Evolutionary conservation across 352 stramenopile species (phyloP).

Genomic region (Phytophthora pisi): DNA sequence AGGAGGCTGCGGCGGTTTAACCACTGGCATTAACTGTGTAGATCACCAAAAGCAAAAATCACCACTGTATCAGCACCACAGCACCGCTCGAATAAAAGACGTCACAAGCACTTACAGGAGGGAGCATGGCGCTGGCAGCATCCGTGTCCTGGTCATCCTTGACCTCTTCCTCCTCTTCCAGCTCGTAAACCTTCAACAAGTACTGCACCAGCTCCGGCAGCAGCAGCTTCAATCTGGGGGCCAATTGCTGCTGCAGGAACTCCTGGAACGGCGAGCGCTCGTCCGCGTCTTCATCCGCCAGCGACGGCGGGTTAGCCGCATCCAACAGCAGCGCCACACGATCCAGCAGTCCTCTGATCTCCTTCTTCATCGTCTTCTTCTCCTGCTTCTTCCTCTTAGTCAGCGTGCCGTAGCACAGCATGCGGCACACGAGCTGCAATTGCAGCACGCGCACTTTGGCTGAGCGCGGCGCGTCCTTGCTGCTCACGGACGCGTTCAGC

Average conservation of each 20-base stretch:
- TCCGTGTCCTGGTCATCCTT: conserved; percentile 9
- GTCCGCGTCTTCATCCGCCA: conserved; percentile 67
- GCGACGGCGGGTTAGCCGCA: conserved; percentile 64
- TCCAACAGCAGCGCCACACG: conserved; percentile 77
- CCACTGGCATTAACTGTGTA: conserved; percentile 19
- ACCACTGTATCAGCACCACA: neutral
- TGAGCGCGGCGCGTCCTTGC: conserved; percentile 30
- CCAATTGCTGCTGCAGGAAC: conserved; percentile 63
- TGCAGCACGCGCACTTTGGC: conserved; percentile 65
- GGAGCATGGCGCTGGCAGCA: conserved; percentile 12
- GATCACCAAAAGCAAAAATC: neutral
- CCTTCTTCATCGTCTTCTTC: conserved; percentile 55
- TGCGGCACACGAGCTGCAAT: conserved; percentile 66
- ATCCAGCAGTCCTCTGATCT: conserved; percentile 74
- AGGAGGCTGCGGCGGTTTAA: conserved; percentile 24
- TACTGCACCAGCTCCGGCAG: conserved; percentile 57
- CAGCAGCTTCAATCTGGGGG: conserved; percentile 42
- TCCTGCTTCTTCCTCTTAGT: conserved; percentile 36
- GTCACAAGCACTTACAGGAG: conserved; percentile 14
- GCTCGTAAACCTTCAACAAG: conserved; percentile 62
- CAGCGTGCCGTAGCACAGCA: conserved; percentile 44
- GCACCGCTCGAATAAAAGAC: neutral
- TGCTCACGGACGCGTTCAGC: conserved; percentile 34
- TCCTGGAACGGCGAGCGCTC: conserved; percentile 77
- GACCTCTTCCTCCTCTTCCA: conserved; percentile 46